A percentile compares a stretch with the other conserved stretches of the same genome.
These are phyloP conservation scores for Colletotrichum paranaense DNA, from an alignment of 2,329 filamentous ascomycete species.

Conservation along the genomic window DNA sequence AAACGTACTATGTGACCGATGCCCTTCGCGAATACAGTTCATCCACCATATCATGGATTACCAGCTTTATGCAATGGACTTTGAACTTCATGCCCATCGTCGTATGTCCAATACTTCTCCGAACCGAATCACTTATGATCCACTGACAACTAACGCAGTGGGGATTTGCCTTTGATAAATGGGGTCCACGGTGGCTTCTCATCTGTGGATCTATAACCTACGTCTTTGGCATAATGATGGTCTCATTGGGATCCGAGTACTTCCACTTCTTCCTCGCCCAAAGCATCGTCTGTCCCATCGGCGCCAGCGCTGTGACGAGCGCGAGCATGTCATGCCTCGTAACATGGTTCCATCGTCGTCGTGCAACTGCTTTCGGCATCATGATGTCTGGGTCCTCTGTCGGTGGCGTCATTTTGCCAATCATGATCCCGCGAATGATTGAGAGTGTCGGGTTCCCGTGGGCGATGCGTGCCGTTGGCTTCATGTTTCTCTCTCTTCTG, in stretches of 20 bases:
- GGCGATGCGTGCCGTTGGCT: conserved; percentile 60
- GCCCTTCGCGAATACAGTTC: conserved; percentile 59
- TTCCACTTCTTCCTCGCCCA: conserved; percentile 59
- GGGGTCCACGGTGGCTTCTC: conserved; percentile 70
- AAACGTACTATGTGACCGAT: conserved; percentile 65
- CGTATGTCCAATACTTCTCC: conserved; percentile 53
- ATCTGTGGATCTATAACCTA: conserved; percentile 65
- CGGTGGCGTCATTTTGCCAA: conserved; percentile 68
- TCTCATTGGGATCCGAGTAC: conserved; percentile 58
- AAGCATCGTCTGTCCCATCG: conserved; percentile 51
- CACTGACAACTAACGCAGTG: conserved; percentile 5
- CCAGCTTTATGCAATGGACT: conserved; percentile 59
- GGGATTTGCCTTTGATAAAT: conserved; percentile 71
- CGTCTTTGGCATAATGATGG: conserved; percentile 75
- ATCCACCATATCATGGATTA: conserved; percentile 69
- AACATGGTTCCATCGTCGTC: conserved; percentile 64
- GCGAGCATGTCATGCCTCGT: conserved; percentile 54
- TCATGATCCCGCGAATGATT: conserved; percentile 68
- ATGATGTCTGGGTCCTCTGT: conserved; percentile 64
- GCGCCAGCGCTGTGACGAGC: conserved; percentile 57
- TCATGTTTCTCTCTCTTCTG: conserved; percentile 55
- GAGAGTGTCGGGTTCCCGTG: conserved; percentile 56
- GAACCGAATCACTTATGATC: too few species aligned
- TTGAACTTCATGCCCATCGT: conserved; percentile 59
- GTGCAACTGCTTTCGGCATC: conserved; percentile 65